Conservation (phyloP, 1,284 basidiomycete species). For the Cutaneotrichosporon sp. region DNA sequence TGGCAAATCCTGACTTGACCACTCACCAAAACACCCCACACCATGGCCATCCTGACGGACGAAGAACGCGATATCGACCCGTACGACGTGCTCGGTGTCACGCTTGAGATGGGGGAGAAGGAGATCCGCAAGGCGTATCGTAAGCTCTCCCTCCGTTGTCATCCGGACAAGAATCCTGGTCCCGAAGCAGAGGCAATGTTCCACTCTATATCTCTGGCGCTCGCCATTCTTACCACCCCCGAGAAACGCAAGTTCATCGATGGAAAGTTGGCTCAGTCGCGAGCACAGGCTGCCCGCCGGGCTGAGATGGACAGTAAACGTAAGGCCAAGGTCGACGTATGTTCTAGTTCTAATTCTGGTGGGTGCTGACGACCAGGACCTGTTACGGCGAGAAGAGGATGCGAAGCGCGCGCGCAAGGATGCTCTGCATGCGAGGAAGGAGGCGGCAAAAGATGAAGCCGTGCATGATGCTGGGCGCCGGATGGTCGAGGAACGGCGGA, state of each 20-base stretch:
- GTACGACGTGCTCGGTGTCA: constrained; percentile 71
- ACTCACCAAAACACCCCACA: background rate
- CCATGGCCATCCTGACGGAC: constrained; percentile 43
- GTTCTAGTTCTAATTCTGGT: constrained; percentile 18
- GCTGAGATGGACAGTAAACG: constrained; percentile 74
- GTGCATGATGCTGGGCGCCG: constrained; percentile 75
- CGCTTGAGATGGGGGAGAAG: constrained; percentile 68
- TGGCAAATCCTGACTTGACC: constrained; percentile 9
- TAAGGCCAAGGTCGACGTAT: constrained; percentile 65
- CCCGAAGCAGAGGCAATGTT: constrained; percentile 68
- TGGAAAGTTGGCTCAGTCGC: constrained; percentile 70
- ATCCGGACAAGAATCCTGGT: constrained; percentile 66
- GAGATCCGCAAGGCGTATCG: constrained; percentile 83
- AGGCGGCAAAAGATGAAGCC: constrained; percentile 61
- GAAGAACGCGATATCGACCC: constrained; percentile 60
- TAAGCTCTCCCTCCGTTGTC: constrained; percentile 77
- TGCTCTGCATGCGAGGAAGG: constrained; percentile 60
- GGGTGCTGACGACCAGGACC: constrained; percentile 57
- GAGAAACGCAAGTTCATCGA: constrained; percentile 78
- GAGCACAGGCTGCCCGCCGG: constrained; percentile 69
- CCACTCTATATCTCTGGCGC: constrained; percentile 79
- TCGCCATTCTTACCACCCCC: constrained; percentile 80
- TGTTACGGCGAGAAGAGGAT: constrained; percentile 75
- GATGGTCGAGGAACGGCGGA: constrained; percentile 62
- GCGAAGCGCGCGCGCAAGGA: constrained; percentile 64